These are phyloP conservation scores for Blastocrithidia nonstop DNA, from an alignment of 208 protist species.

Conservation along the genomic window DNA sequence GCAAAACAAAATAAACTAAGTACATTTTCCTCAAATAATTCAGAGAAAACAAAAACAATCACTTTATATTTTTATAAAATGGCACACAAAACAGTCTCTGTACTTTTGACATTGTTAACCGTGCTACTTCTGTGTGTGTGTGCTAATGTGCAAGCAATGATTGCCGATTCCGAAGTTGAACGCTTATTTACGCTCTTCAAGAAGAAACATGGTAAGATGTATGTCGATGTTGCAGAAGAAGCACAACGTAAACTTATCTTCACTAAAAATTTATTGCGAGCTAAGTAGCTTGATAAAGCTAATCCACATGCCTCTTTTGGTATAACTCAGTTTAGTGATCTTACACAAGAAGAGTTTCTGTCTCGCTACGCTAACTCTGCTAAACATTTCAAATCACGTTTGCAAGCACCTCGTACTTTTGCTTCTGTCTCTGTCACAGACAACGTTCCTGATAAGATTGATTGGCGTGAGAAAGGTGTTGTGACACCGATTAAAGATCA, in stretches of 20 bases:
- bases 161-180: neutral
- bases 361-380: conserved; percentile 14
- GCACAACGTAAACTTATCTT: conserved; percentile 33
- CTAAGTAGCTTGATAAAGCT: conserved; percentile 9
- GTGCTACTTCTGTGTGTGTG: neutral
- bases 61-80: neutral
- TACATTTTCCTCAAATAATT: too few species aligned
- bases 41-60: neutral
- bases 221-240: conserved; percentile 31
- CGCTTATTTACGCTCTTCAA: conserved; percentile 55
- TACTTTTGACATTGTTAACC: neutral
- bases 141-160: neutral
- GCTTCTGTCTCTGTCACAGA: neutral
- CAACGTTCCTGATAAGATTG: conserved; percentile 5
- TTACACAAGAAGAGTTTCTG: conserved; percentile 34
- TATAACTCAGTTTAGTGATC: conserved; percentile 25
- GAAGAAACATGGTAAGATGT: conserved; percentile 39
- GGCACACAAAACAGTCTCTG: neutral
- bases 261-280: conserved; percentile 31
- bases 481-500: conserved; percentile 92
- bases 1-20: too few species aligned
- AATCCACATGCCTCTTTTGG: conserved; percentile 54
- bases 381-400: conserved; percentile 3
- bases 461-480: conserved; percentile 78
- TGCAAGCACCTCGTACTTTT: neutral